These are phyloP conservation scores for Echria macrotheca DNA, from an alignment of 495 filamentous ascomycete species.

Conservation along the genomic window DNA sequence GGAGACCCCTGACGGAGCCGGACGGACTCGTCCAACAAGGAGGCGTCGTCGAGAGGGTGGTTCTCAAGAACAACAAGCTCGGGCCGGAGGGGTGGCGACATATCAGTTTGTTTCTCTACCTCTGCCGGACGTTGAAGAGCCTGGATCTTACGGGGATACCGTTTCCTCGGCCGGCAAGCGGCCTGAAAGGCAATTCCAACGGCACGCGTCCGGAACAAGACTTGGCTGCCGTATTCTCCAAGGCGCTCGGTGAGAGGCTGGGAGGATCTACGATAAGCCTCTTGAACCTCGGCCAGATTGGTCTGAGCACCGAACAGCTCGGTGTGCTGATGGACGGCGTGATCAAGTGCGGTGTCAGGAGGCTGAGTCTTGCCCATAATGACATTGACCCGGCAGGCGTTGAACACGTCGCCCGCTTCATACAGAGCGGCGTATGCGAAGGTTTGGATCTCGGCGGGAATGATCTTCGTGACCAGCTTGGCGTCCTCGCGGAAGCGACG, in stretches of 20 bases:
- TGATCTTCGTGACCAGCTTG: constrained; percentile 62
- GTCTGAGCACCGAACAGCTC: constrained; percentile 62
- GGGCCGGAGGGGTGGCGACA: constrained; percentile 85
- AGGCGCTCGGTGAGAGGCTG: constrained; percentile 69
- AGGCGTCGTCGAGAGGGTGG: constrained; percentile 80
- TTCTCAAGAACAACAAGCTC: constrained; percentile 89
- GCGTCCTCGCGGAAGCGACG: constrained; percentile 58
- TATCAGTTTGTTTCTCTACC: constrained; percentile 81
- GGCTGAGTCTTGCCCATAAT: constrained; percentile 81
- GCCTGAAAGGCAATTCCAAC: constrained; percentile 5
- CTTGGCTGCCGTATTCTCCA: constrained; percentile 52
- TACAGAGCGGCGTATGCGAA: constrained; percentile 70
- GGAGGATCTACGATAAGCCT: constrained; percentile 74
- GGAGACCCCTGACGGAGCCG: constrained; percentile 33
- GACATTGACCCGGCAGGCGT: constrained; percentile 65
- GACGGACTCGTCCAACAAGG: constrained; percentile 38
- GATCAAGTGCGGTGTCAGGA: constrained; percentile 63
- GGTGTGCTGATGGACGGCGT: constrained; percentile 69
- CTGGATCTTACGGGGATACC: constrained; percentile 81
- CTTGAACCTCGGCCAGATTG: constrained; percentile 75
- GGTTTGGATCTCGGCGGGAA: constrained; percentile 95
- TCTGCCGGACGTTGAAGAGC: constrained; percentile 78
- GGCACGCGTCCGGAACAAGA: constrained; percentile 18
- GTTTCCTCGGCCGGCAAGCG: constrained; percentile 65
- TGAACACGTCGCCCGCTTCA: constrained; percentile 67